phyloP scores from a whole-genome alignment of 257 asterid species.

The Voacanga thouarsii region DNA sequence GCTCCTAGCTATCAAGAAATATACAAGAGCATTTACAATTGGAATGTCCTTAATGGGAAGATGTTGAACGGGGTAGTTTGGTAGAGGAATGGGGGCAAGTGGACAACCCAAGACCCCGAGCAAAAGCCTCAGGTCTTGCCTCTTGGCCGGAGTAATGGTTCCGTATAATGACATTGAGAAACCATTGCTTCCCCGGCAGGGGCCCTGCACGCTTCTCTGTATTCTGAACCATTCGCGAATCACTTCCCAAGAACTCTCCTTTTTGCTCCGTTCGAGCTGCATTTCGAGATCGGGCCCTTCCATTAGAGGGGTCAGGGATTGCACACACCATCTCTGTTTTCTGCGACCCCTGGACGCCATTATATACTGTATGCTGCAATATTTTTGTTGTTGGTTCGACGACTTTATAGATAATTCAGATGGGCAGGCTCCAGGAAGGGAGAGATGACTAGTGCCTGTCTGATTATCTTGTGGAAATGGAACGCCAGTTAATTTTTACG shows the following conservation, averaged over 20 bases:
- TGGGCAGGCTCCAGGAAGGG: background rate
- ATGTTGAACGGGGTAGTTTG: conserved; percentile 28
- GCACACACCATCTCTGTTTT: conserved; percentile 59
- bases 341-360: conserved; percentile 51
- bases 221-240: conserved; percentile 65
- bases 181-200: conserved; percentile 13
- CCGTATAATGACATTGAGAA: conserved; percentile 34
- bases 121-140: conserved; percentile 62
- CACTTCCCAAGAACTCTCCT: conserved; percentile 73
- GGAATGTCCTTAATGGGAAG: conserved; percentile 59
- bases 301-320: conserved; percentile 73
- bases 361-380: background rate
- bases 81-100: conserved; percentile 73
- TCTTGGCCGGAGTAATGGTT: conserved; percentile 35
- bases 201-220: conserved; percentile 32
- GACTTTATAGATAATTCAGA: background rate
- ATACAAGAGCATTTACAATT: conserved; percentile 36
- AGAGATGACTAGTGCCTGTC: too few species aligned
- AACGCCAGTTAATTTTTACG: too few species aligned
- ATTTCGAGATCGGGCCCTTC: conserved; percentile 76
- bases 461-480: too few species aligned
- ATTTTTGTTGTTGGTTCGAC: background rate
- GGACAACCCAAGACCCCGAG: conserved; percentile 85
- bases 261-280: conserved; percentile 42
- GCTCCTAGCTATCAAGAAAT: too few species aligned